Percentiles rank a stretch among this genome's conserved stretches.
Evolutionary conservation across 768 basidiomycete genomes (phyloP).

Genomic region (Pulveroboletus sp.): DNA sequence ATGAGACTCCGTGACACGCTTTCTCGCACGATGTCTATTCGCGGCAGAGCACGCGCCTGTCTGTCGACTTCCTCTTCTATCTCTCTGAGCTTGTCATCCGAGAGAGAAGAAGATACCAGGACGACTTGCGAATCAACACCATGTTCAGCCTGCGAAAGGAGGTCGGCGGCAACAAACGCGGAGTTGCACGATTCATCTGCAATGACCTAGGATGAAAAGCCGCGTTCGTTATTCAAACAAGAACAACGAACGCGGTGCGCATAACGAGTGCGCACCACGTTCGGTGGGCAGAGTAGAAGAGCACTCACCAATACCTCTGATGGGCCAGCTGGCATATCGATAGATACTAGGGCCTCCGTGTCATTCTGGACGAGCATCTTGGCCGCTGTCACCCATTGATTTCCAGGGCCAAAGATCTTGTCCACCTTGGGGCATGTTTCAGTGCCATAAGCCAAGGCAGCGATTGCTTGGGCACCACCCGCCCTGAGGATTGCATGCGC

Average conservation of each 20-base stretch:
- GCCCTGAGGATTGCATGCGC: slow-evolving; percentile 89
- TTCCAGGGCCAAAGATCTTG: slow-evolving; percentile 98
- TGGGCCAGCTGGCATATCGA: slow-evolving; percentile 99
- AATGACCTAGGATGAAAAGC: slow-evolving; percentile 62
- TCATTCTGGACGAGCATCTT: slow-evolving; percentile 99
- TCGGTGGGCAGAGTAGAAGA: slow-evolving; percentile 21
- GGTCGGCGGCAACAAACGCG: slow-evolving; percentile 91
- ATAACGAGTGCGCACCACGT: slow-evolving; percentile 62
- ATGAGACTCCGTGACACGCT: slow-evolving; percentile 90
- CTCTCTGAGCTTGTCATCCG: slow-evolving; percentile 53
- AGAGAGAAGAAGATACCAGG: slow-evolving; percentile 73
- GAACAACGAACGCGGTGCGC: slow-evolving; percentile 44
- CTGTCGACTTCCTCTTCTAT: slow-evolving; percentile 83
- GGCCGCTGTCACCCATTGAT: slow-evolving; percentile 99
- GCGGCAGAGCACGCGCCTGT: slow-evolving; percentile 81
- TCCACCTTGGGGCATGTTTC: slow-evolving; percentile 95
- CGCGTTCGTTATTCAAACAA: slow-evolving; percentile 32
- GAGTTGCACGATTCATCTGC: slow-evolving; percentile 85
- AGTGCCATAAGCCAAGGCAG: slow-evolving; percentile 96
- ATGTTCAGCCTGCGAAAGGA: slow-evolving; percentile 97
- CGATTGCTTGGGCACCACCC: slow-evolving; percentile 94
- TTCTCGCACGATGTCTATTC: slow-evolving; percentile 86
- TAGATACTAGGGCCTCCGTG: slow-evolving; percentile 91
- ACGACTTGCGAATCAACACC: slow-evolving; percentile 98
- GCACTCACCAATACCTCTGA: slow-evolving; percentile 84